phyloP scores from a whole-genome alignment of 139 green algal species.

The Closterium sp. region DNA sequence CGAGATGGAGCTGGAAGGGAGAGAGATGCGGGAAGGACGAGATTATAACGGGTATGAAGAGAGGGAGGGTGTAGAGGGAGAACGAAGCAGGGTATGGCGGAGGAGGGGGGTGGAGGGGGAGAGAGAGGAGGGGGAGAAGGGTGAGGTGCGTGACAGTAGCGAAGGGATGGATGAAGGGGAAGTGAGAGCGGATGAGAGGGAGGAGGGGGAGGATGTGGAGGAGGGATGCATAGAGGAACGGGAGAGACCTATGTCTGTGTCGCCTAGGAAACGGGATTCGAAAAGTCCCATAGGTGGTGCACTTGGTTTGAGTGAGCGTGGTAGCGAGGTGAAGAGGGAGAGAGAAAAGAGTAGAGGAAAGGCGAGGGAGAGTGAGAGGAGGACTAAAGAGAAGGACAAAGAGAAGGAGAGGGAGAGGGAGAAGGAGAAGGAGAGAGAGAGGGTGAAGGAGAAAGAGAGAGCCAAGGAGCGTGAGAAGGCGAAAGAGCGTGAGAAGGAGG shows the following conservation, averaged over 20 bases:
- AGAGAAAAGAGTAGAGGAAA: not conserved
- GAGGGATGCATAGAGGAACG: not conserved
- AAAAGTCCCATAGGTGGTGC: not conserved
- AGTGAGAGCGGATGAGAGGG: not conserved
- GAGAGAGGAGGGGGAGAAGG: not conserved
- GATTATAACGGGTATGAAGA: not conserved
- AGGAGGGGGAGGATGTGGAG: not conserved
- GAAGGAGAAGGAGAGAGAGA: not conserved
- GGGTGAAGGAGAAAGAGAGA: not conserved
- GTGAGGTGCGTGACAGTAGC: not conserved
- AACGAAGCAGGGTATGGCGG: not conserved
- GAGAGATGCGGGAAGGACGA: not conserved
- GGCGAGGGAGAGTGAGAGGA: not conserved
- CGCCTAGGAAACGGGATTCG: not conserved
- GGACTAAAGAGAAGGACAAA: not conserved
- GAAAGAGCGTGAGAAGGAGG: not conserved
- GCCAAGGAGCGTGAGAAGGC: not conserved
- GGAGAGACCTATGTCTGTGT: not conserved
- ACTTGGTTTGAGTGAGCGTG: not conserved
- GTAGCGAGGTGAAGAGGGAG: not conserved
- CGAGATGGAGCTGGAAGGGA: not conserved
- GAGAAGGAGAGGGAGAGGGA: not conserved
- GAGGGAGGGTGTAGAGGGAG: not conserved
- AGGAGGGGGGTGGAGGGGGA: not conserved
- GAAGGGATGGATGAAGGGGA: not conserved